Base-by-base conservation (phyloP, 805 yeast genomes). In the Metschnikowia gelsemii region DNA sequence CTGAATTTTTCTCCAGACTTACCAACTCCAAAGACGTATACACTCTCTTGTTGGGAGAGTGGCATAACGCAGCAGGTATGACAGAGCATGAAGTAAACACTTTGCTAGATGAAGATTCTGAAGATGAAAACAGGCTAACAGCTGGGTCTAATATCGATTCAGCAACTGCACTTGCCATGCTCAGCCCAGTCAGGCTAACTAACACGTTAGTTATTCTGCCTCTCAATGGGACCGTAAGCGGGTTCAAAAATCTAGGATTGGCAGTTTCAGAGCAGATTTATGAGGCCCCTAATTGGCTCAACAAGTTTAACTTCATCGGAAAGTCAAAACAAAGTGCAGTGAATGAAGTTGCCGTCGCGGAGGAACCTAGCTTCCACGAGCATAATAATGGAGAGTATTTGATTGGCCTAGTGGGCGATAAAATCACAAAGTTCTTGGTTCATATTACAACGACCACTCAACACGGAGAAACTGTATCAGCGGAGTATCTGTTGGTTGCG, bases 171-270 rank as follows among this genome's bases (percentile, higher is more conserved):
- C 45, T 62, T 19, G 65, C 60, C 7, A 42, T 60, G 35, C 49
- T 66, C n/a, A 55, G 64, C 35, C 72, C 72, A 0, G 44, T 63
- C 5, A 62, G 54, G 37, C 47, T 68, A 12, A 63, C 72, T 11
- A 66, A 63, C 43, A 59, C 58, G 39, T 53, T 66, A 22, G 66
- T 69, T 5, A 57, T 68, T 8, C 65, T 56, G 63, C 75, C 75
- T 1, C 32, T 70, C 5, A 62, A 54, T 34, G 58, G 53, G 30
- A 67, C 74, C 1, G 58, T 69, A 31, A 62, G 55, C 34, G 65
- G 66, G 11, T 56, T 68, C 54, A 56, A 53, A 40, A 54, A 49
- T n/a, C 41, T 60, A 8, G 58, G 62, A 1, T 38, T 44, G 40
- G 50, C 50, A 2, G 45, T 51, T 14, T 38, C 49, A 18, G 53